Percentiles rank a stretch among this genome's conserved stretches.
phyloP scores from a whole-genome alignment of 805 yeast species.

The Wickerhamomyces alni region DNA sequence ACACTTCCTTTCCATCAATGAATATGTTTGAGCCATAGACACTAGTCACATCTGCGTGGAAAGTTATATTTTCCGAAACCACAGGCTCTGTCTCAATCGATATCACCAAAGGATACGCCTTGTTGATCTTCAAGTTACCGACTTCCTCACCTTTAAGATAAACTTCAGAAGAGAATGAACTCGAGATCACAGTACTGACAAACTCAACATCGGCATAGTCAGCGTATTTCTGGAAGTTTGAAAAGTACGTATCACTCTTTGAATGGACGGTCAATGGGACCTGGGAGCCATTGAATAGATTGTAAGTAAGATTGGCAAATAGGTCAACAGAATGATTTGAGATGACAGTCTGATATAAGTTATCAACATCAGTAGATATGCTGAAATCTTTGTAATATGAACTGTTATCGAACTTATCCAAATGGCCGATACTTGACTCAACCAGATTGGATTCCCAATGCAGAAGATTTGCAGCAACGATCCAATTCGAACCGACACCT shows the following conservation, averaged over 20 bases:
- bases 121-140: constrained; percentile 7
- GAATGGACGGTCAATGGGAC: constrained; percentile 20
- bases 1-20: constrained; percentile 16
- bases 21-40: constrained; percentile 16
- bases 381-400: constrained; percentile 3
- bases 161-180: constrained; percentile 9
- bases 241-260: constrained; percentile 21
- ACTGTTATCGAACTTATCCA: constrained; percentile 25
- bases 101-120: constrained; percentile 15
- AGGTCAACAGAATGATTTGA: constrained; percentile 12
- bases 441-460: constrained; percentile 46
- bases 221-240: constrained; percentile 33
- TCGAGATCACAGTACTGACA: constrained; percentile 12
- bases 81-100: constrained; percentile 12
- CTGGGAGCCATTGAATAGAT: constrained; percentile 17
- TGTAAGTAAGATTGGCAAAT: constrained; percentile 12
- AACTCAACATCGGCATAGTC: constrained; percentile 36
- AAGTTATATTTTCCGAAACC: constrained; percentile 9
- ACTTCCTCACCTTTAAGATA: constrained; percentile 8
- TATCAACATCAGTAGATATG: constrained; percentile 10
- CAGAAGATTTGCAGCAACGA: constrained; percentile 48
- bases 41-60: constrained; percentile 14
- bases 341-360: constrained; percentile 18
- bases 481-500: constrained; percentile 43
- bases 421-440: constrained; percentile 32